Conservation (phyloP, 345 rosid species). For the Murraya koenigii region DNA sequence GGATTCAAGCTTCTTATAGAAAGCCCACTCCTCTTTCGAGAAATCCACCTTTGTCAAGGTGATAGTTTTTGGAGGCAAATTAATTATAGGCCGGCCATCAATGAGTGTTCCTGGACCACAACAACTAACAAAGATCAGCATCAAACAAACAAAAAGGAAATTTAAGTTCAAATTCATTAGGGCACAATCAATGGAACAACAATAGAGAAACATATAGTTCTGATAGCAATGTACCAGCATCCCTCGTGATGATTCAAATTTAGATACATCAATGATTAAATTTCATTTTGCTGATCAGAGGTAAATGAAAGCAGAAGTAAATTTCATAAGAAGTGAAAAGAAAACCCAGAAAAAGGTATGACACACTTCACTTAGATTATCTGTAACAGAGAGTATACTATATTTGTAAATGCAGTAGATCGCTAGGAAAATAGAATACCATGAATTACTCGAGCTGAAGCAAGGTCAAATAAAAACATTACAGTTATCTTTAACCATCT, state of each 20-base stretch:
- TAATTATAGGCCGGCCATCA: conserved; percentile 85
- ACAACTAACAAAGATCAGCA: conserved; percentile 24
- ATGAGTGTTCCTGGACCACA: conserved; percentile 65
- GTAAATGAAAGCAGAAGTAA: conserved; percentile 2
- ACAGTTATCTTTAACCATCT: neutral
- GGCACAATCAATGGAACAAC: conserved; percentile 9
- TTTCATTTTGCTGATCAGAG: neutral
- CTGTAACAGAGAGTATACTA: neutral
- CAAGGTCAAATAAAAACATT: neutral
- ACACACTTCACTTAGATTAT: neutral
- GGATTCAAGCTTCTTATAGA: conserved; percentile 77
- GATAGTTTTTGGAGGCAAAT: conserved; percentile 73
- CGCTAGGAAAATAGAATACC: neutral
- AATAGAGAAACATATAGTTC: neutral
- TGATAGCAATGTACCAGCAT: neutral
- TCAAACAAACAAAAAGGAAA: conserved; percentile 17
- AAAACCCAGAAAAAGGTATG: neutral
- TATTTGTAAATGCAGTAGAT: neutral
- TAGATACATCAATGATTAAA: neutral
- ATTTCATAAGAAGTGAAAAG: neutral
- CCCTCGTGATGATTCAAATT: neutral
- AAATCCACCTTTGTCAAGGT: conserved; percentile 67
- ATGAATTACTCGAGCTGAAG: neutral
- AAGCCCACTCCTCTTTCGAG: conserved; percentile 77
- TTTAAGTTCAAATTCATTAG: conserved; percentile 13